Evolutionary conservation across 768 basidiomycete species (phyloP), one percentile per base, ranked within the genome.

Genomic region (Paxillus involutus): DNA sequence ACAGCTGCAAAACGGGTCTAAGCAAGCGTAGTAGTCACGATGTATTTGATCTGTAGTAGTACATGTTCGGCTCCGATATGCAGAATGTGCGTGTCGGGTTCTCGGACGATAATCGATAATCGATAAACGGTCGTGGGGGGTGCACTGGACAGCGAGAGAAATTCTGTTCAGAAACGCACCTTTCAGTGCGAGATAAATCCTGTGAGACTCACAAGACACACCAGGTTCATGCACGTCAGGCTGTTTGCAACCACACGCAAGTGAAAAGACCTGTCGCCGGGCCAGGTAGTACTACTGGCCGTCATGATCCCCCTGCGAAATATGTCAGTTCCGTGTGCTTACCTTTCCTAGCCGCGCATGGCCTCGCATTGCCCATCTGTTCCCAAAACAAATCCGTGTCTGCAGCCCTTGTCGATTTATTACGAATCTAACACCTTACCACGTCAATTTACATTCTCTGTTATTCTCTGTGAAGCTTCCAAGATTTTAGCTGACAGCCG

Each of bases 141-240:
- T 10, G 46, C 47, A 9, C 44, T 19, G 33, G 48, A 57, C 52
- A 57, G 47, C 56, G 56, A 57, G 56, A 54, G 56, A 57, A 57
- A 57, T 50, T 24, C 32, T 10, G n/a, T 49, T 57, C 55, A 47
- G 47, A 56, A 56, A 40, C 21, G 42, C 26, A 32, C 35, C 45
- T 52, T 51, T 9, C 4, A 53, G 21, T 54, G 44, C 44, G 55
- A 56, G 53, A 53, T 40, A 42, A 36, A 24, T 43, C 46, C 47
- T 37, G 24, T 37, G 50, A 47, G 51, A 52, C 50, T 52, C 55
- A 42, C 55, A 35, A 17, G 6, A 44, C 10, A 24, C 10, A 26
- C 26, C 35, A 35, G 29, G 44, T 36, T 40, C 55, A 48, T 44
- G 43, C 51, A 48, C 40, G 24, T 44, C 21, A 42, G 53, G 50